phyloP scores from a whole-genome alignment of 148 eudicot species.

The Rheum nobile region DNA sequence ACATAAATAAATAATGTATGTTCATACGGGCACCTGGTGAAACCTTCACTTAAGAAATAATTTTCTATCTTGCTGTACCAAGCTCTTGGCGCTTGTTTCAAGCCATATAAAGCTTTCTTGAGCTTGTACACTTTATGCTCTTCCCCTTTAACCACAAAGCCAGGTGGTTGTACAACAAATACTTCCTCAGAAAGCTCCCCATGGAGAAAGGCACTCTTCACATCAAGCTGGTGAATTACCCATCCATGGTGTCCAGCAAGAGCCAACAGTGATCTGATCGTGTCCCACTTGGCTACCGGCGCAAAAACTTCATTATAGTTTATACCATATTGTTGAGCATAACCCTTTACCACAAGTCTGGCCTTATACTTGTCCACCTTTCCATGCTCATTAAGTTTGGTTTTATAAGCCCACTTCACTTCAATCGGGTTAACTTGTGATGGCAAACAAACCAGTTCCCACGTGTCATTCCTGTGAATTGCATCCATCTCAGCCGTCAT shows the following conservation, averaged over 20 bases:
- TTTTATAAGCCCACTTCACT: neutral
- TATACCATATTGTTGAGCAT: neutral
- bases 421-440: neutral
- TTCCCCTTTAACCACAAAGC: neutral
- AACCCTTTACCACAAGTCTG: neutral
- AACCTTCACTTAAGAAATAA: neutral
- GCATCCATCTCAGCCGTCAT: neutral
- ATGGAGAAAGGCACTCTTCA: constrained; percentile 7
- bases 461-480: constrained; percentile 9
- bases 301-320: neutral
- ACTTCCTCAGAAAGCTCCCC: constrained; percentile 7
- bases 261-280: neutral
- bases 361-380: neutral
- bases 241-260: constrained; percentile 4
- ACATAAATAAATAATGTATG: neutral
- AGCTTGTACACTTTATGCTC: constrained; percentile 4
- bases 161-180: constrained; percentile 8
- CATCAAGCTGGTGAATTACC: constrained; percentile 11
- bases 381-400: neutral
- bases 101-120: constrained; percentile 13
- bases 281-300: neutral
- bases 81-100: constrained; percentile 14
- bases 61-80: constrained; percentile 5
- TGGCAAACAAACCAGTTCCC: neutral
- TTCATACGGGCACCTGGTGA: neutral